Evolutionary conservation across 1,139 yeast species (phyloP), one percentile per base, ranked within the genome.

Genomic region (Protomyces arabidopsidicola): DNA sequence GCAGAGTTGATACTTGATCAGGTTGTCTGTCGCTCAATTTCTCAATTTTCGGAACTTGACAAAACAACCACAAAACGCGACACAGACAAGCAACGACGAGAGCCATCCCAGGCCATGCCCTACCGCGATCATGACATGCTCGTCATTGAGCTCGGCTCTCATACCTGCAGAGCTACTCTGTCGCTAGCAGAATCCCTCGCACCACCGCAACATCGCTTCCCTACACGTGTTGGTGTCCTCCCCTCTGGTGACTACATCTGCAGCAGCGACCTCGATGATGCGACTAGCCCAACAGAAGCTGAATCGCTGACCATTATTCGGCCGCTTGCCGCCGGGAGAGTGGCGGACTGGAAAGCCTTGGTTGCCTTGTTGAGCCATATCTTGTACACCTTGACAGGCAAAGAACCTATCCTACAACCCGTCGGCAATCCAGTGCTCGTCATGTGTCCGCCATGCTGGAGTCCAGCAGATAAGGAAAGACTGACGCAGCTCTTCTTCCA

Each of bases 401-500:
- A 45, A 10, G 50, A 62, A 2, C 55, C 55, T 22, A 54, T 16
- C n/a, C 45, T 53, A 8, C 50, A 55, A 24, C 53, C 52, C 2
- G 50, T 55, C n/a, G 61, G 53, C n/a, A 42, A 65, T 45, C 67
- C 67, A 12, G 65, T 65, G 12, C 53, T 57, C 36, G 60, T 65
- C 12, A 35, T 65, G n/a, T 58, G 56, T 14, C 67, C 67, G 8
- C 61, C 67, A 8, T 55, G 60, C 35, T 65, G 67, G 67, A 55
- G 64, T 36, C 36, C 51, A 6, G 20, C 54, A 6, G 67, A 65
- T 24, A 53, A 52, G 14, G 67, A 65, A 34, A 51, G 48, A 22
- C 55, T 60, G 39, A 61, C 68, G 8, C 62, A 65, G 27, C 76
- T 73, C 81, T 79, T 71, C 84, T 86, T 91, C 73, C 97, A 90